These are phyloP conservation scores for Aleurites moluccanus DNA, from an alignment of 441 rosid species.

Conservation along the genomic window DNA sequence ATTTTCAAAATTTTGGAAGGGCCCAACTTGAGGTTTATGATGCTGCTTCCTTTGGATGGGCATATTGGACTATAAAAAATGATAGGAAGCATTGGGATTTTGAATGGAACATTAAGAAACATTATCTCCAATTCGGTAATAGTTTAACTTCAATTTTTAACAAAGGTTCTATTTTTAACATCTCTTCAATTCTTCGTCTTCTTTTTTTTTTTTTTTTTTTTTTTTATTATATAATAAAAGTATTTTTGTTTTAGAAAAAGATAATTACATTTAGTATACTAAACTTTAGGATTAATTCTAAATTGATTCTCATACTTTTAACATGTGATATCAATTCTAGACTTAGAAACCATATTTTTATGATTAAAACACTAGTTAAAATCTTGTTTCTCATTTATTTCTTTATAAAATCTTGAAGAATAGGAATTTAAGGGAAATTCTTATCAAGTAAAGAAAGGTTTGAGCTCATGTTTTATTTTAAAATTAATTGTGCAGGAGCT, in stretches of 20 bases:
- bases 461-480: background rate
- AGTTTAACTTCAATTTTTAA: background rate
- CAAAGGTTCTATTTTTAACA: background rate
- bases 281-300: background rate
- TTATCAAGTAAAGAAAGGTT: background rate
- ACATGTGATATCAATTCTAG: too few species aligned
- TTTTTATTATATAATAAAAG: too few species aligned
- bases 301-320: background rate
- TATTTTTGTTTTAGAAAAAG: background rate
- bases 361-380: background rate
- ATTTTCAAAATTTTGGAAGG: slow-evolving; percentile 62
- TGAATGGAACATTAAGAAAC: slow-evolving; percentile 65
- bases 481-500: too few species aligned
- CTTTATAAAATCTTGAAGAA: background rate
- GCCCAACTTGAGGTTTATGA: slow-evolving; percentile 63
- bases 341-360: background rate
- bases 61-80: slow-evolving; percentile 77
- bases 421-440: too few species aligned
- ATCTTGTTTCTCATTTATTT: too few species aligned
- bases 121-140: slow-evolving; percentile 63
- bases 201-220: too few species aligned
- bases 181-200: too few species aligned
- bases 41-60: slow-evolving; percentile 78
- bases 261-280: background rate
- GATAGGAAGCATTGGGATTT: slow-evolving; percentile 81